Evolutionary conservation across 2,329 filamentous ascomycete species (phyloP).

Genomic region (Verticillium klebahnii): DNA sequence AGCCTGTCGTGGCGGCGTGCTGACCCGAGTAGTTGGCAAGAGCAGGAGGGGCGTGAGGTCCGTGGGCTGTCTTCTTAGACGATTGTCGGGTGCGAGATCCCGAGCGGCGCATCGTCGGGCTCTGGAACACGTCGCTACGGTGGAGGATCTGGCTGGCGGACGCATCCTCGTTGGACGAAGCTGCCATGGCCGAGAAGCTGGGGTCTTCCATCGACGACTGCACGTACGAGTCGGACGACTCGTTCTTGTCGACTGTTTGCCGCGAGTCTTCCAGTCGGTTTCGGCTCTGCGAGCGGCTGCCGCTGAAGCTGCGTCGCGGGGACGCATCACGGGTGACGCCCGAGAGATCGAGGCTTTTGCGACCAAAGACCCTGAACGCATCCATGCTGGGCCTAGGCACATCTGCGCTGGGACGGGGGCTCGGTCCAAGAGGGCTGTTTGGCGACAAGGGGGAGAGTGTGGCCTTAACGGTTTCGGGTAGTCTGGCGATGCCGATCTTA

Average conservation of each 20-base stretch:
- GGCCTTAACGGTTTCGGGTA: slow-evolving; percentile 56
- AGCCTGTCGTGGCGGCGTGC: slow-evolving; percentile 35
- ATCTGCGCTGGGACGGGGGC: slow-evolving; percentile 53
- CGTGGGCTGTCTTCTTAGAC: neutral
- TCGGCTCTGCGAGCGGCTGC: slow-evolving; percentile 46
- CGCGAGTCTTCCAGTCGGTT: slow-evolving; percentile 40
- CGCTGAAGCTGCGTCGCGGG: slow-evolving; percentile 60
- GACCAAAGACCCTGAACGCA: slow-evolving; percentile 37
- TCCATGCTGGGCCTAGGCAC: slow-evolving; percentile 50
- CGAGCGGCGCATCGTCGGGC: slow-evolving; percentile 61
- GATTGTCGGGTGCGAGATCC: slow-evolving; percentile 24
- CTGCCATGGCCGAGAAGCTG: slow-evolving; percentile 64
- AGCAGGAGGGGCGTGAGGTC: slow-evolving; percentile 5
- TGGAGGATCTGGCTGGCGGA: slow-evolving; percentile 89
- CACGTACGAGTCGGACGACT: slow-evolving; percentile 70
- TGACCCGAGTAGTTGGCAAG: slow-evolving; percentile 10
- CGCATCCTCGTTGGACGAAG: slow-evolving; percentile 63
- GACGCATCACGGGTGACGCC: slow-evolving; percentile 35
- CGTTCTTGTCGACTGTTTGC: slow-evolving; percentile 47
- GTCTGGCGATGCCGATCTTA: slow-evolving; percentile 31
- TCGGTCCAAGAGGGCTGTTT: slow-evolving; percentile 34
- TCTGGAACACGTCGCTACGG: slow-evolving; percentile 83
- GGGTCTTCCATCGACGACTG: slow-evolving; percentile 68
- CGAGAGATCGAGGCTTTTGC: slow-evolving; percentile 50
- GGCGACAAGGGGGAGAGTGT: slow-evolving; percentile 53